phyloP scores from a whole-genome alignment of 1,284 basidiomycete genomes.

The Coniferiporia sulphurascens region DNA sequence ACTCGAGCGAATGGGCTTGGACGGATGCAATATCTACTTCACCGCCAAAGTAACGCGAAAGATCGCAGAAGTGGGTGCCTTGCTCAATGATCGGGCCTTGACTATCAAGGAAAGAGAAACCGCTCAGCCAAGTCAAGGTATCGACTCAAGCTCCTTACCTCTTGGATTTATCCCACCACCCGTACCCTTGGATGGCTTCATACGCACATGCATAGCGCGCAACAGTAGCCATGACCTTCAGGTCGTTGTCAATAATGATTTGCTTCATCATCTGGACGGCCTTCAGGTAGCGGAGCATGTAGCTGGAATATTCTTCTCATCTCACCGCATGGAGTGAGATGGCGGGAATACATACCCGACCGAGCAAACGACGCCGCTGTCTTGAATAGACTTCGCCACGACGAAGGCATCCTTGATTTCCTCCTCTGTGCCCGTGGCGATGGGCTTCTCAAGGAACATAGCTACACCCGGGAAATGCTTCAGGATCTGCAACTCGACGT shows the following conservation, averaged over 20 bases:
- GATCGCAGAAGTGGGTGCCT: conserved; percentile 88
- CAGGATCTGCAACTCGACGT: conserved; percentile 89
- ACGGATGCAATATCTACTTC: conserved; percentile 89
- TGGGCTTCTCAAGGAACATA: conserved; percentile 95
- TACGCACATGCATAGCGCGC: conserved; percentile 96
- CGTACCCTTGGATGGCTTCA: conserved; percentile 82
- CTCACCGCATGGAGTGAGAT: neutral
- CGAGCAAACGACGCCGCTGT: conserved; percentile 76
- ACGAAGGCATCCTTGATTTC: conserved; percentile 66
- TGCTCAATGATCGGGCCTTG: conserved; percentile 94
- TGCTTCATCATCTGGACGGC: conserved; percentile 98
- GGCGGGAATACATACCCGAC: conserved; percentile 61
- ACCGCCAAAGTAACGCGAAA: conserved; percentile 96
- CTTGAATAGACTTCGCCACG: conserved; percentile 63
- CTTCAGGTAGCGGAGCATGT: conserved; percentile 91
- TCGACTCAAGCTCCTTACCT: conserved; percentile 39
- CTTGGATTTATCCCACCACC: conserved; percentile 98
- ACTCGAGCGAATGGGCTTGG: conserved; percentile 83
- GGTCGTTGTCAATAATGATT: conserved; percentile 90
- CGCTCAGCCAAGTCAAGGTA: neutral
- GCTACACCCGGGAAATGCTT: conserved; percentile 86
- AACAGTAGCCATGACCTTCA: conserved; percentile 96
- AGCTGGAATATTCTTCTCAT: conserved; percentile 36
- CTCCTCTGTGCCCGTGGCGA: conserved; percentile 76
- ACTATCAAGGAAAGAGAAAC: conserved; percentile 31